Evolutionary conservation across 768 basidiomycete species (phyloP).

Genomic region (Naganishia onofrii): DNA sequence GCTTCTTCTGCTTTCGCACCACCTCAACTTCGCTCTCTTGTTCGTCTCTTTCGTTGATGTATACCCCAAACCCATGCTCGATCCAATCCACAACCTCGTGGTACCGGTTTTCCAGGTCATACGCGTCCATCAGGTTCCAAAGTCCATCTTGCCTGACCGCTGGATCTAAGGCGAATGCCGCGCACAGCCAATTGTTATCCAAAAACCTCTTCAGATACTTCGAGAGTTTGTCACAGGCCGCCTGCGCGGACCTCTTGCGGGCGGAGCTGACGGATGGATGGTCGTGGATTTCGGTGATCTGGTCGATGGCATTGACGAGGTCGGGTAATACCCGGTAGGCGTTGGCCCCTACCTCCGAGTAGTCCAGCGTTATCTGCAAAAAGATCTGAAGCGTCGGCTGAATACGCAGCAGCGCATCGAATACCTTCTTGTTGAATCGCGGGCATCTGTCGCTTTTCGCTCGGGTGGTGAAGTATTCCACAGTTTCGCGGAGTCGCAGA

Average conservation of each 20-base stretch:
- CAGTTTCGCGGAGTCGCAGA: not conserved
- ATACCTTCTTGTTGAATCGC: not conserved
- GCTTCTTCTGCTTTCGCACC: not conserved
- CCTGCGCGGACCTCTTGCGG: not conserved
- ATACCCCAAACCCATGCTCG: not conserved
- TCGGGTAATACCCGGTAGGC: constrained; percentile 1
- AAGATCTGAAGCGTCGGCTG: constrained; percentile 1
- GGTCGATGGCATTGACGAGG: not conserved
- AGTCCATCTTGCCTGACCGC: not conserved
- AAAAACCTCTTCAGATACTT: not conserved
- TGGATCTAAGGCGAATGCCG: constrained; percentile 2
- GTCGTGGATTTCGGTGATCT: not conserved
- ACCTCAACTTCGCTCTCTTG: not conserved
- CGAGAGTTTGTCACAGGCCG: not conserved
- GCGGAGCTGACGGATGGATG: not conserved
- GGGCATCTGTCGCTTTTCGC: not conserved
- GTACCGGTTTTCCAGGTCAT: not conserved
- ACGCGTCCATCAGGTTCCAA: not conserved
- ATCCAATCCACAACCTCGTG: constrained; percentile 2
- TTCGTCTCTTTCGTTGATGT: not conserved
- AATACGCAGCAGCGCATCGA: not conserved
- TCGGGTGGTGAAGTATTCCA: constrained; percentile 1
- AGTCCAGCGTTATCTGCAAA: not conserved
- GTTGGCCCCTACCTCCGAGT: constrained; percentile 1
- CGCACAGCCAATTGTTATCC: not conserved